Conservation (phyloP, 192 early-diverging fungal species). For the Coemansia sp. region DNA sequence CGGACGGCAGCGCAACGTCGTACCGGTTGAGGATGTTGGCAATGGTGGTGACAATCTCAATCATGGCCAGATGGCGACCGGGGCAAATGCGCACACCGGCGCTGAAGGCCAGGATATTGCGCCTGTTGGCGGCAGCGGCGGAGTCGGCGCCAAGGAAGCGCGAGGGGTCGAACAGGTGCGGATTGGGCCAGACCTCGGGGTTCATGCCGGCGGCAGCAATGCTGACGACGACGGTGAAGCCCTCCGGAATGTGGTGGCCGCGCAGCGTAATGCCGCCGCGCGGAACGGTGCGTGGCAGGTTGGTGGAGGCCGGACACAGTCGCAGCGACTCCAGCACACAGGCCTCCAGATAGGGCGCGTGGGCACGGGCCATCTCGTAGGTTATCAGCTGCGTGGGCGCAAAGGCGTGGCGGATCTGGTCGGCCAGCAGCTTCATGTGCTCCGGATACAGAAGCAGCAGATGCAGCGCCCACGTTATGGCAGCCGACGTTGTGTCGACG, state of each 20-base stretch:
- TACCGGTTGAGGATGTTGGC: slow-evolving; percentile 49
- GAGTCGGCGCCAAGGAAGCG: slow-evolving; percentile 20
- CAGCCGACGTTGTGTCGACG: slow-evolving; percentile 33
- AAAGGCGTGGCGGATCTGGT: slow-evolving; percentile 26
- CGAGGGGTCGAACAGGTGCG: slow-evolving; percentile 25
- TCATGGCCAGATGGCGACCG: slow-evolving; percentile 38
- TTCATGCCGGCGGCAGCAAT: slow-evolving; percentile 32
- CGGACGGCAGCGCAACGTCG: slow-evolving; percentile 28
- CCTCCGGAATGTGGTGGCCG: slow-evolving; percentile 26
- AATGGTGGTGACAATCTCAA: slow-evolving; percentile 39
- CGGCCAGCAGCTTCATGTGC: slow-evolving; percentile 9
- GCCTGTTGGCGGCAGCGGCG: slow-evolving; percentile 18
- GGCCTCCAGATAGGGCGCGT: slow-evolving; percentile 39
- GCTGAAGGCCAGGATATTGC: slow-evolving; percentile 36
- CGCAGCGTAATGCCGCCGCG: slow-evolving; percentile 32
- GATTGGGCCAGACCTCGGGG: slow-evolving; percentile 26
- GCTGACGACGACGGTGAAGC: slow-evolving; percentile 28
- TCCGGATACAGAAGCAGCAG: slow-evolving; percentile 42
- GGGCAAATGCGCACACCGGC: slow-evolving; percentile 45
- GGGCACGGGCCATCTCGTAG: slow-evolving; percentile 24
- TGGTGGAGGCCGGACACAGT: slow-evolving; percentile 35
- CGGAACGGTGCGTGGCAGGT: slow-evolving; percentile 37
- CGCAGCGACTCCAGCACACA: slow-evolving; percentile 46
- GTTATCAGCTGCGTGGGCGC: slow-evolving; percentile 16
- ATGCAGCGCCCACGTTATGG: slow-evolving; percentile 39